phyloP scores from a whole-genome alignment of 2,329 filamentous ascomycete genomes.

The Beauveria caledonica region DNA sequence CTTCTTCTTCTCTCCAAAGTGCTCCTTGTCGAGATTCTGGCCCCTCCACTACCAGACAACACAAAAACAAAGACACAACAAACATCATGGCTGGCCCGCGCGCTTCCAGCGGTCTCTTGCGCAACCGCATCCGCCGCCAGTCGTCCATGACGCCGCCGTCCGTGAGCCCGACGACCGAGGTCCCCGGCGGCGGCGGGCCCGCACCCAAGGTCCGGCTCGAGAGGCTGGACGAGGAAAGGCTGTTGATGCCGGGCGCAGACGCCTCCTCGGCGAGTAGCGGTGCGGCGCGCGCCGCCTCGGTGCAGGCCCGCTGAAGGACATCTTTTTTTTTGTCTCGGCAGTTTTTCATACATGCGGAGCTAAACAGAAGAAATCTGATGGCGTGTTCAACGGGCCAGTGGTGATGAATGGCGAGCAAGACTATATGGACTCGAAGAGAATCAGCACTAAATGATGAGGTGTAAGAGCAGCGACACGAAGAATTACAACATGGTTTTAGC shows the following conservation, averaged over 20 bases:
- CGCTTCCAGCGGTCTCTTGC: constrained; percentile 12
- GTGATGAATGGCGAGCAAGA: too few relatives aligned
- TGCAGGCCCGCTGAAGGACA: background rate
- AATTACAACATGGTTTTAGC: too few relatives aligned
- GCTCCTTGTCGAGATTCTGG: too few relatives aligned
- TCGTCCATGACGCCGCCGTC: constrained; percentile 7
- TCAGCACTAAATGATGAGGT: too few relatives aligned
- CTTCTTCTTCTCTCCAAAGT: too few relatives aligned
- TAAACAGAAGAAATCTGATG: too few relatives aligned
- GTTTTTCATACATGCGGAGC: too few relatives aligned
- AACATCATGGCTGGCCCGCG: constrained; percentile 13
- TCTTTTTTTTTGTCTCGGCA: too few relatives aligned
- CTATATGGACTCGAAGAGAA: too few relatives aligned
- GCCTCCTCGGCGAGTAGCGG: background rate
- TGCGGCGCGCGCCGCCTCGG: background rate
- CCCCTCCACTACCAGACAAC: too few relatives aligned
- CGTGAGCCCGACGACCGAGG: constrained; percentile 4
- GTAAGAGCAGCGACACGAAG: too few relatives aligned
- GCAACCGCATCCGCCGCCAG: constrained; percentile 12
- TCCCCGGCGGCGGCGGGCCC: background rate
- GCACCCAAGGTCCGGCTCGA: constrained; percentile 4
- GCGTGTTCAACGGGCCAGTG: too few relatives aligned
- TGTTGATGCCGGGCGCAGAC: background rate
- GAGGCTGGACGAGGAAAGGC: constrained; percentile 4
- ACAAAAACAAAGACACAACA: background rate